These are phyloP conservation scores for Pharus latifolius DNA, from an alignment of 176 grass and related monocot genomes.

Conservation along the genomic window DNA sequence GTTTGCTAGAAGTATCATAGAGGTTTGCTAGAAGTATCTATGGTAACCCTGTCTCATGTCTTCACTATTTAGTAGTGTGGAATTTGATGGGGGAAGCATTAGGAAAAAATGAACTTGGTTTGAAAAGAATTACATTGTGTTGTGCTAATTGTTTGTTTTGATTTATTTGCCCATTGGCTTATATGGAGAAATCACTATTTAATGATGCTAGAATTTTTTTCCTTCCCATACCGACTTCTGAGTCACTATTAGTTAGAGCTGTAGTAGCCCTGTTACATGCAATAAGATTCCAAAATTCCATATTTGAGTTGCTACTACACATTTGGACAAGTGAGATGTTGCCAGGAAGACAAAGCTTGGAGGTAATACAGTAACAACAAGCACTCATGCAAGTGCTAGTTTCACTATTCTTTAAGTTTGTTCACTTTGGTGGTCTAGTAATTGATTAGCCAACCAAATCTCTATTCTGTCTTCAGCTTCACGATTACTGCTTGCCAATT, in stretches of 20 bases:
- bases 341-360: background rate
- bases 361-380: background rate
- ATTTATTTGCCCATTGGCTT: no score
- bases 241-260: background rate
- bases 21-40: conserved; percentile 4
- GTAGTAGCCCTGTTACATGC: background rate
- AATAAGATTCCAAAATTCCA: background rate
- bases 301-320: conserved; percentile 3
- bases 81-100: background rate
- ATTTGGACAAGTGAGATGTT: background rate
- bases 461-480: conserved; percentile 24
- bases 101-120: background rate
- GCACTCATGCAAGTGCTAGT: background rate
- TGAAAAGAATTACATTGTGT: no score
- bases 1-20: conserved; percentile 7
- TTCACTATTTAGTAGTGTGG: background rate
- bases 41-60: background rate
- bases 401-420: background rate
- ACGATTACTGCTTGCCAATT: conserved; percentile 11
- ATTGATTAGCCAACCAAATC: conserved; percentile 38
- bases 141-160: no score
- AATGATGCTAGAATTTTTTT: no score
- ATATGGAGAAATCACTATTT: no score
- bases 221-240: no score
- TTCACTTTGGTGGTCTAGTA: conserved; percentile 26